Percentiles rank a stretch among this genome's conserved stretches.
Evolutionary conservation across 352 stramenopile genomes (phyloP).

Genomic region (Hyaloperonospora brassicae): DNA sequence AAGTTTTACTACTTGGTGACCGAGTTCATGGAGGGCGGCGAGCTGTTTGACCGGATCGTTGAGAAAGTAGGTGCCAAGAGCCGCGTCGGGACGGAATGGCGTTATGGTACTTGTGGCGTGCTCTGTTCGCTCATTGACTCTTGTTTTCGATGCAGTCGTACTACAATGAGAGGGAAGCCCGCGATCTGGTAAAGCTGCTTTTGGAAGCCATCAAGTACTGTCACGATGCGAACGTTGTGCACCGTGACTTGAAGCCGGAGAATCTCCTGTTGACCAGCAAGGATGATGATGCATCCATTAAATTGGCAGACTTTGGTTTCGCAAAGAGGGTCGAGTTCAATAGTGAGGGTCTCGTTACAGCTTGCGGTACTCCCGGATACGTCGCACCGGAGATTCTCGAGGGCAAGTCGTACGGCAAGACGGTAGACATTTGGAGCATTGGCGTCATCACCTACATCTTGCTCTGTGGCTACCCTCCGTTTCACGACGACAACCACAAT

Average conservation of each 20-base stretch:
- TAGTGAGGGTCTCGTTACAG: conserved; percentile 58
- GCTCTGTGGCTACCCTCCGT: conserved; percentile 80
- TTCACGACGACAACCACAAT: conserved; percentile 90
- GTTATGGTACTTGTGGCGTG: conserved; percentile 1
- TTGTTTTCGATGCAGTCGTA: conserved; percentile 54
- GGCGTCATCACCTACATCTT: conserved; percentile 87
- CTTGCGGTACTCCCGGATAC: conserved; percentile 77
- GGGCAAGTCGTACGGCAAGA: conserved; percentile 68
- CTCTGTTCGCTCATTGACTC: conserved; percentile 6
- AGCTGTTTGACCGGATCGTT: conserved; percentile 83
- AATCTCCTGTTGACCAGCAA: conserved; percentile 77
- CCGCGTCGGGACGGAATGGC: background rate
- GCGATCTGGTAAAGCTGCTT: conserved; percentile 78
- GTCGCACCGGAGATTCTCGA: conserved; percentile 80
- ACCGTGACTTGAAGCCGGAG: conserved; percentile 81
- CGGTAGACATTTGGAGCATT: conserved; percentile 87
- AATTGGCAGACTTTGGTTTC: conserved; percentile 82
- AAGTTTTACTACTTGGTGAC: conserved; percentile 98
- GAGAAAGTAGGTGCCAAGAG: conserved; percentile 48
- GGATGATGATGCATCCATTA: conserved; percentile 80
- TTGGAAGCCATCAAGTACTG: conserved; percentile 86
- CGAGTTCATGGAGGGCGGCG: conserved; percentile 92
- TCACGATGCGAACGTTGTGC: conserved; percentile 77
- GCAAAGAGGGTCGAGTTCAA: conserved; percentile 79
- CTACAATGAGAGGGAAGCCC: conserved; percentile 85